Conservation (phyloP, 2,329 filamentous ascomycete genomes). For the Ophiostoma himal-ulmi region DNA sequence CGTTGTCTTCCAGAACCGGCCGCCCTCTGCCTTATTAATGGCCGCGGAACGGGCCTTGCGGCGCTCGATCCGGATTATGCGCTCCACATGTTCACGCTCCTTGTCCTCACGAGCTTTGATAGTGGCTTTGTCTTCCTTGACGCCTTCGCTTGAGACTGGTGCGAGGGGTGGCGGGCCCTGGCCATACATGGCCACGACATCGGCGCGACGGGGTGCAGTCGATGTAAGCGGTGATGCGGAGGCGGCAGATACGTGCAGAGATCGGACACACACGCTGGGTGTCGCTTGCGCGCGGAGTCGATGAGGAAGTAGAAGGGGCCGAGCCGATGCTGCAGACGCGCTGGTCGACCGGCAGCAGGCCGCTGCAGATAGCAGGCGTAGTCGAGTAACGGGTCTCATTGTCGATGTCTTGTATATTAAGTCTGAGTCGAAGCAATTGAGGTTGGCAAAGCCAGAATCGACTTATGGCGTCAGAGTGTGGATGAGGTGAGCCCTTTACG, state of each 20-base stretch:
- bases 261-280: not conserved
- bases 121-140: not conserved
- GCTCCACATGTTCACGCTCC: conserved; percentile 35
- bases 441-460: not conserved
- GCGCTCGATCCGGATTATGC: conserved; percentile 40
- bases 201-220: conserved; percentile 31
- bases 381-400: conserved; percentile 12
- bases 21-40: conserved; percentile 32
- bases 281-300: not conserved
- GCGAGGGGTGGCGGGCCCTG: conserved; percentile 55
- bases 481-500: not conserved
- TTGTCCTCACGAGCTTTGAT: conserved; percentile 28
- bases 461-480: not conserved
- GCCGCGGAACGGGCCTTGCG: conserved; percentile 50
- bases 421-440: not conserved
- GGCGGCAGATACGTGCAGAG: not conserved
- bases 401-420: not conserved
- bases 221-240: not conserved
- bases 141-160: conserved; percentile 35
- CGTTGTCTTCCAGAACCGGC: conserved; percentile 84
- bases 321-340: not conserved
- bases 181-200: conserved; percentile 49
- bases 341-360: not conserved
- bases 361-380: conserved; percentile 16
- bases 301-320: not conserved